These are phyloP conservation scores for Camelina neglecta DNA, from an alignment of 345 rosid genomes.

Conservation along the genomic window DNA sequence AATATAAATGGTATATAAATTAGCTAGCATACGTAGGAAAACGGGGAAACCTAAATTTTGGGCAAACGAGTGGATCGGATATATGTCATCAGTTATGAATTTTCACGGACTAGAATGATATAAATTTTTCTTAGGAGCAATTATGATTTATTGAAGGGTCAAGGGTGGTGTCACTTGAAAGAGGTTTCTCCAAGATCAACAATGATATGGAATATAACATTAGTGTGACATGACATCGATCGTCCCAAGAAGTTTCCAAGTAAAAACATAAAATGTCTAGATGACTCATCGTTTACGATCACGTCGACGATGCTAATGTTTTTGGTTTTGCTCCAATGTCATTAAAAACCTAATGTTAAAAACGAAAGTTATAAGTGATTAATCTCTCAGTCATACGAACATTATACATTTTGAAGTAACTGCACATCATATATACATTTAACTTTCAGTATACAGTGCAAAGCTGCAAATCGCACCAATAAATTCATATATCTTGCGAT, in stretches of 20 bases:
- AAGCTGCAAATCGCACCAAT: too few species aligned
- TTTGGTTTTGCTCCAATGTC: not conserved
- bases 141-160: not conserved
- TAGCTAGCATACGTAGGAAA: not conserved
- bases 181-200: slow-evolving; percentile 10
- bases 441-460: too few species aligned
- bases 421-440: too few species aligned
- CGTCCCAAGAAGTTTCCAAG: not conserved
- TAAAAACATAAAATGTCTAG: too few species aligned
- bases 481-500: not conserved
- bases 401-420: too few species aligned
- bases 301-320: not conserved
- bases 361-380: too few species aligned
- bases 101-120: not conserved
- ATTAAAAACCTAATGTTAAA: too few species aligned
- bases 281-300: not conserved
- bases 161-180: not conserved
- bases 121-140: not conserved
- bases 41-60: not conserved
- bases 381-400: too few species aligned
- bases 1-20: not conserved
- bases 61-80: not conserved
- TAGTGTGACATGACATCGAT: not conserved
- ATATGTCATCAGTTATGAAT: too few species aligned
- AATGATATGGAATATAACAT: not conserved